Evolutionary conservation across 1,139 yeast species (phyloP), one percentile per base, ranked within the genome.

Genomic region (Diutina rugosa): DNA sequence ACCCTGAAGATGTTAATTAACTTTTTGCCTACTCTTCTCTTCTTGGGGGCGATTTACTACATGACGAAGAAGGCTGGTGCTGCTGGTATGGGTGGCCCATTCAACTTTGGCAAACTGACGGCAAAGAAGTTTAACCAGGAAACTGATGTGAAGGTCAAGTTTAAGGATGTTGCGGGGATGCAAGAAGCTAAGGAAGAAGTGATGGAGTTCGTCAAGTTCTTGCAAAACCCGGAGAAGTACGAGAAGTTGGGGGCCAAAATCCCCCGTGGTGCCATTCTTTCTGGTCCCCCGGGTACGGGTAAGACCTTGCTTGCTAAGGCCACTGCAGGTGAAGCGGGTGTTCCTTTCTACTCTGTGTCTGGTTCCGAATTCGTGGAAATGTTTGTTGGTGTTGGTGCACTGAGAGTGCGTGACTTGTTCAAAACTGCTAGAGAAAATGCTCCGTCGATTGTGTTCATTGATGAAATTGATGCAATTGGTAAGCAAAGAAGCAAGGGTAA

Each of bases 281-380:
- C 96, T 14, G 99, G 99, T 59, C 97, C 98, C n/a, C 99, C 99
- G 55, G 99, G 99, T 77, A 93, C 99, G 7, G 99, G 99, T 84
- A 93, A 93, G 70, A 93, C 99, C 0, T 75, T 93, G 61, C 75
- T 93, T 58, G 99, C 99, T n/a, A 91, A 89, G 69, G 99, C 99
- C 5, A 93, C 98, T 51, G 99, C 99, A 1, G 99, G 99, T 61
- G 99, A 93, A 71, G 98, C 98, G 0, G 96, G 93, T 55, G 99
- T 93, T 53, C 98, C 99, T 47, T 93, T 93, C 67, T 82, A 83
- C 62, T 87, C 96, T 16, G 98, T 93, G 12, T 88, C 96, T 6
- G 99, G 98, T 63, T 90, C 98, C n/a, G 98, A 93, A 68, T 93
- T 93, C 63, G 96, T 93, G 18, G 99, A 93, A 71, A 91, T 93